A percentile compares a stretch with the other conserved stretches of the same genome.
phyloP scores from a whole-genome alignment of 2,329 filamentous ascomycete species.

The Stemphylium beticola region DNA sequence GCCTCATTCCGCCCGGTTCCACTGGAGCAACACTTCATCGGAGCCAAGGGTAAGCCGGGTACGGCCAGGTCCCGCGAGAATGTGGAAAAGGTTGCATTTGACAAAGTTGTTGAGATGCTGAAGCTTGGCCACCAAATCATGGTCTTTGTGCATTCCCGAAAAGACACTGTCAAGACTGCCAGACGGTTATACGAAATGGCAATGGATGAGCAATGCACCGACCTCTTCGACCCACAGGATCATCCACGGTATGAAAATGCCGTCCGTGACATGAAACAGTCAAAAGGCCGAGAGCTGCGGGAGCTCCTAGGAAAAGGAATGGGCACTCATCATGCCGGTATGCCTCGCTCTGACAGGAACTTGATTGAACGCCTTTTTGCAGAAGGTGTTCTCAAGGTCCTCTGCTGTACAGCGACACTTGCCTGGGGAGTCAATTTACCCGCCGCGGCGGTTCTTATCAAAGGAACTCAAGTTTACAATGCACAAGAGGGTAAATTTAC shows the following conservation, averaged over 20 bases:
- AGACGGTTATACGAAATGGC: constrained; percentile 87
- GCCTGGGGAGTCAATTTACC: constrained; percentile 99
- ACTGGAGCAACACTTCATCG: constrained; percentile 95
- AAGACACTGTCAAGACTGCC: constrained; percentile 90
- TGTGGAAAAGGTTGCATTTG: constrained; percentile 83
- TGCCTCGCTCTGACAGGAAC: constrained; percentile 93
- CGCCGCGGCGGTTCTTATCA: constrained; percentile 95
- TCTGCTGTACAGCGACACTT: constrained; percentile 96
- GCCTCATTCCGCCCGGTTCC: constrained; percentile 94
- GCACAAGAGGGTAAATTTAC: constrained; percentile 96
- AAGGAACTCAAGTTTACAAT: constrained; percentile 96
- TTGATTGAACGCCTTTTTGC: constrained; percentile 92
- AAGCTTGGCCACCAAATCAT: constrained; percentile 93
- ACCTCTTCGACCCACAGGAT: constrained; percentile 80
- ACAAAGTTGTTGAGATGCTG: constrained; percentile 95
- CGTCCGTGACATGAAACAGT: constrained; percentile 82
- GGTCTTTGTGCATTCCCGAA: constrained; percentile 97
- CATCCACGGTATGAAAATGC: constrained; percentile 84
- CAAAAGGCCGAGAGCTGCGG: constrained; percentile 83
- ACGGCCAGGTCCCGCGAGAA: constrained; percentile 85
- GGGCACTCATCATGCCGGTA: constrained; percentile 94
- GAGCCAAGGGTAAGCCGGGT: constrained; percentile 89
- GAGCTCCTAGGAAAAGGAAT: constrained; percentile 90
- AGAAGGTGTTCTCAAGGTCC: constrained; percentile 91
- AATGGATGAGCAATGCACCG: constrained; percentile 75